Evolutionary conservation across 2,329 filamentous ascomycete species (phyloP), one percentile per base, ranked within the genome.

Genomic region (Apiospora arundinis): DNA sequence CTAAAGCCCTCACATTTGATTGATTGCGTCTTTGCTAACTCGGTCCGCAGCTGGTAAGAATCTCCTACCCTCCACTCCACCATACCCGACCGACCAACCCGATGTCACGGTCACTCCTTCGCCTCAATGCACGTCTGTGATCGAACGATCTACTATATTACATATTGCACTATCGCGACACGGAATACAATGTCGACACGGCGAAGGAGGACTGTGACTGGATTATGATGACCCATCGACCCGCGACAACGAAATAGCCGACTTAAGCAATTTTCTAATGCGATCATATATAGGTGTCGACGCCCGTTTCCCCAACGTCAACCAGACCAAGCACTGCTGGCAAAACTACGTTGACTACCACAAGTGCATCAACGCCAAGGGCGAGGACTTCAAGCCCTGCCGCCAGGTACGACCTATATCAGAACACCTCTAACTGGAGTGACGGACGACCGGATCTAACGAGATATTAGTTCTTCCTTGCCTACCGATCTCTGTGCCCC

Each of bases 321-420:
- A 99, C 89, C 94, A 96, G 88, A 93, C 95, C 87, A 98, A 98
- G 93, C 95, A 99, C 91, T 99, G 96, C 94, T 99, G 96, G 96
- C 97, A 99, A 86, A 99, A 99, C 91, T 99, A 99, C 87, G 96
- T 99, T 88, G 96, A 99, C 86, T 98, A 99, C 90, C 94, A 99
- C 92, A 99, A 99, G 91, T 99, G 96, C 89, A 95, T 98, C 85
- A 88, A 92, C 83, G 95, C 95, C 86, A 98, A 98, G 91, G 95
- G 95, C 85, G 95, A 98, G 89, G 95, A 98, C 83, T 98, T 98
- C 85, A 92, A 93, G 79, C 95, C 95, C 76, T 98, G 95, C 93
- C 92, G 92, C 81, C 95, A 98, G 92, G 95, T 97, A 92, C 76
- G 83, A 71, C 60, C 16, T 69, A 12, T 69, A 46, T 21, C 25